Evolutionary conservation across 164 flowering plant genomes (phyloP).

Genomic region (Pachysandra terminalis): DNA sequence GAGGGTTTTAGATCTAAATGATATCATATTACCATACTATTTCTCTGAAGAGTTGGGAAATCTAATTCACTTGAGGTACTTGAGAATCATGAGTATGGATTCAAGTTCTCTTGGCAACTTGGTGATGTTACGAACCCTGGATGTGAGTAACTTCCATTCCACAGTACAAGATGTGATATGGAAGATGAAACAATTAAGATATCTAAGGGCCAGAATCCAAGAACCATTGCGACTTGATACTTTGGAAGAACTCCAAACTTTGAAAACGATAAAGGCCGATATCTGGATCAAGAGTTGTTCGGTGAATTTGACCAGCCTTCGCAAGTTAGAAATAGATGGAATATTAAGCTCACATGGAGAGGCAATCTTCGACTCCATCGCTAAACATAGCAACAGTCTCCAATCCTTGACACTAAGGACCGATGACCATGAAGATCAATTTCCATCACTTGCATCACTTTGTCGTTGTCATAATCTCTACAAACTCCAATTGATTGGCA

Average conservation of each 20-base stretch:
- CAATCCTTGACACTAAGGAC: not conserved
- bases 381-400: not conserved
- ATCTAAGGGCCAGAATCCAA: not conserved
- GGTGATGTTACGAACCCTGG: constrained; percentile 16
- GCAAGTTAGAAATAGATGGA: not conserved
- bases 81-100: constrained; percentile 11
- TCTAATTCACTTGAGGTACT: constrained; percentile 25
- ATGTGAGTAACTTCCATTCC: not conserved
- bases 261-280: not conserved
- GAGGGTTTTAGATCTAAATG: constrained; percentile 6
- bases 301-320: constrained; percentile 4
- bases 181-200: constrained; percentile 19
- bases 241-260: constrained; percentile 19
- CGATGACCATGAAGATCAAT: not conserved
- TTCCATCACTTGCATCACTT: not conserved
- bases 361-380: not conserved
- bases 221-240: not conserved
- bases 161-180: constrained; percentile 7
- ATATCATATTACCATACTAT: not conserved
- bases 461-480: constrained; percentile 2
- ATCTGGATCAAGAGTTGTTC: constrained; percentile 9
- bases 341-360: not conserved
- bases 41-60: constrained; percentile 11
- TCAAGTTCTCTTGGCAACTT: constrained; percentile 16
- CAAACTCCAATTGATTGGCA: constrained; percentile 13